Base-by-base conservation (phyloP, 169 alveolate genomes). In the Cyclospora cayetanensis region DNA sequence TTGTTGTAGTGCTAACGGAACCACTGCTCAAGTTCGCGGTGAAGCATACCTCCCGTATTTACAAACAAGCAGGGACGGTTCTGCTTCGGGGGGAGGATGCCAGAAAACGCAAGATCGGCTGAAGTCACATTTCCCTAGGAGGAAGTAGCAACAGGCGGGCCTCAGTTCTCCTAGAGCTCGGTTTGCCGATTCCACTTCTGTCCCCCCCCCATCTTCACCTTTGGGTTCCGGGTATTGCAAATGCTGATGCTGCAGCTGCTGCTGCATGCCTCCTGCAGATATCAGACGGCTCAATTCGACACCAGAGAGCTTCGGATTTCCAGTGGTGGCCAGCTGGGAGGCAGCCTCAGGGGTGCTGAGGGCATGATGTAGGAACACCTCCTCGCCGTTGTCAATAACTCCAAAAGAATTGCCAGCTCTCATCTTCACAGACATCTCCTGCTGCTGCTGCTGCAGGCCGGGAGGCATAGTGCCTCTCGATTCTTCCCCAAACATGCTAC, bases 61-160 rank as follows among this genome's bases (percentile, higher is more conserved):
- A 63, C 85, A 74, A 63, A 74, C 85, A 46, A 74, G n/a, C 42
- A 31, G 34, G 22, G 34, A 41, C 37, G 63, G 63, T 22, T 37
- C 39, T 18, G 34, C 85, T 22, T 41, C 11, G 5, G 85, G 35
- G 31, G 85, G 85, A 39, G 85, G 85, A 29, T 74, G 85, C 85
- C 85, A 74, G 63, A 74, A 74, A 34, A 74, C 63, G 37, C 85
- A 74, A 9, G 85, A 4, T 35, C 5, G 22, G 22, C 55, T 27
- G 60, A 74, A 74, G 42, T 74, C 85, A 46, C 85, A 74, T 63
- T 27, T 74, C 39, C 52, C 37, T 25, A 41, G 55, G 55, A 74
- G 34, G 35, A 41, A 74, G 85, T 74, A 74, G 35, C 85, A 74
- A 39, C 85, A 74, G 1, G 85, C 85, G 9, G 85, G 85, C 37